Evolutionary conservation across 108 stramenopile species (phyloP).

Genomic region (Nannochloropsis gaditana): DNA sequence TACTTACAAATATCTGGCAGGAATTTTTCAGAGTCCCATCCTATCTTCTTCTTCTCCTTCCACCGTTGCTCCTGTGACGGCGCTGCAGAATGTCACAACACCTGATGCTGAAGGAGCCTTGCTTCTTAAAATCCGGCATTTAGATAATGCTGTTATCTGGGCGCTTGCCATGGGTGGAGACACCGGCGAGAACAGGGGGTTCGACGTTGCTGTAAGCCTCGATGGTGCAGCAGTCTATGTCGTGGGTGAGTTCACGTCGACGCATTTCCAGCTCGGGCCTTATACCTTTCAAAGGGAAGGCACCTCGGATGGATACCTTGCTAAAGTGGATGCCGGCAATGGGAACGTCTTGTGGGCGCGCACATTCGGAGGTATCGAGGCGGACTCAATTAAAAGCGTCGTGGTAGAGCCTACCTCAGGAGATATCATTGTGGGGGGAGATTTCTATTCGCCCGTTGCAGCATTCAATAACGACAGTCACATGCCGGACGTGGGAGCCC

Average conservation of each 20-base stretch:
- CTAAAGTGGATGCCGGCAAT: not conserved
- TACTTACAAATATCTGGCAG: not conserved
- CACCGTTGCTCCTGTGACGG: not conserved
- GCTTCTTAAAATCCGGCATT: not conserved
- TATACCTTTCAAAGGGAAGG: not conserved
- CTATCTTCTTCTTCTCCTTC: not conserved
- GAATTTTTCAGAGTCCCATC: not conserved
- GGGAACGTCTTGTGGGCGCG: not conserved
- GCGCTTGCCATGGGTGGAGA: not conserved
- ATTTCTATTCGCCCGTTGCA: not conserved
- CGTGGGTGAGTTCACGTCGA: not conserved
- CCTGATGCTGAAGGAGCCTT: not conserved
- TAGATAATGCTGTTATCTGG: not conserved
- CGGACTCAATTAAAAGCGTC: slow-evolving; percentile 8
- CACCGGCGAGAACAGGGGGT: not conserved
- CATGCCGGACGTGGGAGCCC: slow-evolving; percentile 1
- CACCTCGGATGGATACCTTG: not conserved
- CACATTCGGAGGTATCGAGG: not conserved
- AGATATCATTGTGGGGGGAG: not conserved
- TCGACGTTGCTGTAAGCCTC: slow-evolving; percentile 8
- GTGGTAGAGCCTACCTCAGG: not conserved
- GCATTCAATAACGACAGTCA: not conserved
- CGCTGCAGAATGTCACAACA: not conserved
- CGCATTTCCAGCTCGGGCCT: not conserved
- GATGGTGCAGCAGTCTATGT: not conserved